These are phyloP conservation scores for Chaetomidium leptoderma DNA, from an alignment of 495 filamentous ascomycete genomes.

Conservation along the genomic window DNA sequence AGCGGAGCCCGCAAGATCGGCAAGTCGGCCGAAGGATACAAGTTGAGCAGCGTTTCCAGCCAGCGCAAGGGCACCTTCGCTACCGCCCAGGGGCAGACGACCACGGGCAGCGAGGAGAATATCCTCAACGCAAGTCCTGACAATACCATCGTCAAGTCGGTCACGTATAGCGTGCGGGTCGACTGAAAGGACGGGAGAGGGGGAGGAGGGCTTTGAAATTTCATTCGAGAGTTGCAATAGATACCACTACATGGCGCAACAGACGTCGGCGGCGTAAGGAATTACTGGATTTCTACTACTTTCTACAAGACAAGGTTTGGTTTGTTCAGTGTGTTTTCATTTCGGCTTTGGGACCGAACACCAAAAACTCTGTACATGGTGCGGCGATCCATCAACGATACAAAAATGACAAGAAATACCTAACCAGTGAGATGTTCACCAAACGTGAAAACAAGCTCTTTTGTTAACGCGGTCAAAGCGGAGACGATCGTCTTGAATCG, in stretches of 20 bases:
- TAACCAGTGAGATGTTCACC: neutral
- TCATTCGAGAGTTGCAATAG: no score
- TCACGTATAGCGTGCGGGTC: slow-evolving; percentile 43
- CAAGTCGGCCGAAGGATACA: slow-evolving; percentile 33
- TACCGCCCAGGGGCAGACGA: slow-evolving; percentile 23
- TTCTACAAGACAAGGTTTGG: neutral
- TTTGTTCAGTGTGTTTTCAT: neutral
- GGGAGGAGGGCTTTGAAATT: no score
- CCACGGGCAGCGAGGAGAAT: slow-evolving; percentile 44
- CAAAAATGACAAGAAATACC: neutral
- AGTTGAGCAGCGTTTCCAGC: slow-evolving; percentile 33
- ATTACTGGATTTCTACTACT: neutral
- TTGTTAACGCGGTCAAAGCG: neutral
- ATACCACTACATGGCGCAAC: neutral
- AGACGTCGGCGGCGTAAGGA: neutral
- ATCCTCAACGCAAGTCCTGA: slow-evolving; percentile 35
- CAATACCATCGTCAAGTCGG: slow-evolving; percentile 43
- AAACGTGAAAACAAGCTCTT: neutral
- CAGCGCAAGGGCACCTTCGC: slow-evolving; percentile 32
- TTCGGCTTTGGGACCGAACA: neutral
- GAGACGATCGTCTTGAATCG: neutral
- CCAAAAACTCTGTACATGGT: neutral
- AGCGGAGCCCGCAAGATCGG: slow-evolving; percentile 33
- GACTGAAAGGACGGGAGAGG: no score
- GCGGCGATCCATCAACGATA: neutral